Conservation (phyloP, 1,284 basidiomycete genomes). For the Acaromyces ingoldii region DNA sequence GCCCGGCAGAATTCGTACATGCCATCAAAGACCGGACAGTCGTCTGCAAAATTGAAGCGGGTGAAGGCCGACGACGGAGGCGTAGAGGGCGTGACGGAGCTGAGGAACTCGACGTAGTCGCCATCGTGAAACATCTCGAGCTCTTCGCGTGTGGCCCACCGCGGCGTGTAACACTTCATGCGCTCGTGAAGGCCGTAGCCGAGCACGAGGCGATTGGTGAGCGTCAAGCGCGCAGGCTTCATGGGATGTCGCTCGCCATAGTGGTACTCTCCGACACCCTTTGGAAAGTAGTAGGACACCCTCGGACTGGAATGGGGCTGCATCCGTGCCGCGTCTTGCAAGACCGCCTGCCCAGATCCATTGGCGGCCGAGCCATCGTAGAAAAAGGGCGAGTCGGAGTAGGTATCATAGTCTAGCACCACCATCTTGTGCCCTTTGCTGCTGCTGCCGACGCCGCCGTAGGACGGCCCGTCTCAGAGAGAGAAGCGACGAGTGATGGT, state of each 20-base stretch:
- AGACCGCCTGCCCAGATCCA: conserved; percentile 13
- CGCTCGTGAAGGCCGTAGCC: conserved; percentile 94
- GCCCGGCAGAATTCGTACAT: conserved; percentile 51
- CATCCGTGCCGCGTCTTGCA: conserved; percentile 19
- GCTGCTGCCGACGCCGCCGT: too few relatives aligned
- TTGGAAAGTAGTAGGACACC: conserved; percentile 93
- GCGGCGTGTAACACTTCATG: conserved; percentile 88
- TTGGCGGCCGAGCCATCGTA: conserved; percentile 34
- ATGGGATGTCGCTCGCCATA: conserved; percentile 90
- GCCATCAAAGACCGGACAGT: conserved; percentile 51
- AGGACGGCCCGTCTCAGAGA: too few relatives aligned
- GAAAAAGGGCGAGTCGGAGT: conserved; percentile 46
- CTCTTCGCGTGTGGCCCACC: conserved; percentile 81
- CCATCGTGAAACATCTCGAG: conserved; percentile 82
- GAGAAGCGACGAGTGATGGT: too few relatives aligned
- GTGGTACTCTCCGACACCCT: conserved; percentile 72
- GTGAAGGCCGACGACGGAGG: conserved; percentile 42
- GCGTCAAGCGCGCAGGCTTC: conserved; percentile 89
- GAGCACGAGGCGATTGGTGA: conserved; percentile 91
- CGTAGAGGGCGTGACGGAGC: conserved; percentile 51
- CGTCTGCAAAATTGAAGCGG: conserved; percentile 50
- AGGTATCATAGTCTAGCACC: conserved; percentile 46
- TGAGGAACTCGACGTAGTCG: conserved; percentile 92
- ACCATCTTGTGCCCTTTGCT: too few relatives aligned
- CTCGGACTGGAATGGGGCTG: conserved; percentile 56